Percentiles rank a stretch among this genome's conserved stretches.
These are phyloP conservation scores for Sugiyamaella novakii DNA, from an alignment of 1,139 yeast species.

Conservation along the genomic window DNA sequence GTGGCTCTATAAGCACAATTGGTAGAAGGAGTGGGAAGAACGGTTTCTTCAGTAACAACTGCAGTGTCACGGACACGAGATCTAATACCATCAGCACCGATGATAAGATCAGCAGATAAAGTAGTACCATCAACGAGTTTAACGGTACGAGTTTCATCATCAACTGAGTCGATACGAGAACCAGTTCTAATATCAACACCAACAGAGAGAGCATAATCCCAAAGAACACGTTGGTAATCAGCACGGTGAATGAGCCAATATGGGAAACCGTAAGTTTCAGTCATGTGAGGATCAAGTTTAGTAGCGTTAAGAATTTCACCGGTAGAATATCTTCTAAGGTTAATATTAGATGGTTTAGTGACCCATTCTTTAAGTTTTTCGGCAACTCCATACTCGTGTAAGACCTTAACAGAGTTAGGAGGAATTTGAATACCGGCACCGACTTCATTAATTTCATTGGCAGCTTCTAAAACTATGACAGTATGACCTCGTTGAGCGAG, in stretches of 20 bases:
- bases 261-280: slow-evolving; percentile 27
- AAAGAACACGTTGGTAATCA: slow-evolving; percentile 40
- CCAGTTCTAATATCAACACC: slow-evolving; percentile 36
- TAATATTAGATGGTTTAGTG: slow-evolving; percentile 36
- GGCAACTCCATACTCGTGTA: slow-evolving; percentile 38
- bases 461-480: slow-evolving; percentile 45
- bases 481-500: slow-evolving; percentile 43
- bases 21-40: slow-evolving; percentile 35
- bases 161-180: slow-evolving; percentile 36
- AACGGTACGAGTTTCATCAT: slow-evolving; percentile 37
- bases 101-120: slow-evolving; percentile 39
- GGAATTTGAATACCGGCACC: slow-evolving; percentile 49
- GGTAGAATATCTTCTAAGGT: slow-evolving; percentile 23
- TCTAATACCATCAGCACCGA: slow-evolving; percentile 45
- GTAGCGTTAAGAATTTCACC: slow-evolving; percentile 24
- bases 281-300: slow-evolving; percentile 23
- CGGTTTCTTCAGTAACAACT: slow-evolving; percentile 22
- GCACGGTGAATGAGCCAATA: slow-evolving; percentile 41
- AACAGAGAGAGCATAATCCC: slow-evolving; percentile 36
- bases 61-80: slow-evolving; percentile 24
- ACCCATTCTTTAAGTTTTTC: slow-evolving; percentile 33
- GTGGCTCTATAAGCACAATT: slow-evolving; percentile 41
- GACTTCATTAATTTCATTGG: slow-evolving; percentile 44
- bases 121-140: slow-evolving; percentile 35
- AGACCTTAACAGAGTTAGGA: slow-evolving; percentile 41